Conservation (phyloP, 2,329 filamentous ascomycete species). For the Didymella segeticola region DNA sequence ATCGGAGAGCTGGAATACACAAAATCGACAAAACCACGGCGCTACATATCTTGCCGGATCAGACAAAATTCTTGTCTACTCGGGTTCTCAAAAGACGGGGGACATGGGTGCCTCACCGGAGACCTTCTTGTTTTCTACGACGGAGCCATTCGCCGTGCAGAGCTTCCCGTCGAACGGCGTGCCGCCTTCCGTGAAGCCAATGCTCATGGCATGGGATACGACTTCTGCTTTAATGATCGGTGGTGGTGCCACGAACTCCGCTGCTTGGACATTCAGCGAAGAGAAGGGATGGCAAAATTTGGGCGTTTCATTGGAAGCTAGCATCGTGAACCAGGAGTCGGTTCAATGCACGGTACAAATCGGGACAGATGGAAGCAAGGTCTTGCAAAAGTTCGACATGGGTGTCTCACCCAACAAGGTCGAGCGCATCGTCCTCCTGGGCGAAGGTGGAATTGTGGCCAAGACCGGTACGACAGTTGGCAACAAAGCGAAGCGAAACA, state of each 20-base stretch:
- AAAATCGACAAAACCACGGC: conserved; percentile 76
- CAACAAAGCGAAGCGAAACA: conserved; percentile 59
- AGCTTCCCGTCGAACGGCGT: conserved; percentile 57
- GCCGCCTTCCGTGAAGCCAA: conserved; percentile 70
- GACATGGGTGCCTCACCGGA: conserved; percentile 66
- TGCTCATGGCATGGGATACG: conserved; percentile 76
- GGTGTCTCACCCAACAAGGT: conserved; percentile 76
- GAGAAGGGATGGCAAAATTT: conserved; percentile 71
- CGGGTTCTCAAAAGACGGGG: conserved; percentile 70
- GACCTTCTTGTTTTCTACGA: conserved; percentile 76
- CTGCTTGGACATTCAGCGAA: conserved; percentile 75
- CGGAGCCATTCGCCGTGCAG: conserved; percentile 67
- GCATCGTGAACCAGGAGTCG: conserved; percentile 65
- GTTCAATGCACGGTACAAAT: conserved; percentile 71
- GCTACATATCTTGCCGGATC: conserved; percentile 75
- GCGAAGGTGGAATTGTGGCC: conserved; percentile 62
- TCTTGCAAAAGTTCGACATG: conserved; percentile 80
- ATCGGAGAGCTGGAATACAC: conserved; percentile 60
- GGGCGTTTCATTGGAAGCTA: conserved; percentile 66
- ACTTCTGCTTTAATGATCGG: conserved; percentile 77
- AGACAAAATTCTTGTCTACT: conserved; percentile 79
- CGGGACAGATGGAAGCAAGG: conserved; percentile 78
- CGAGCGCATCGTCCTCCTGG: conserved; percentile 70
- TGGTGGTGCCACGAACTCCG: conserved; percentile 69
- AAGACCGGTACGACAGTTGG: conserved; percentile 58